These are phyloP conservation scores for Solanum clarkiae DNA, from an alignment of 257 asterid species.

Conservation along the genomic window DNA sequence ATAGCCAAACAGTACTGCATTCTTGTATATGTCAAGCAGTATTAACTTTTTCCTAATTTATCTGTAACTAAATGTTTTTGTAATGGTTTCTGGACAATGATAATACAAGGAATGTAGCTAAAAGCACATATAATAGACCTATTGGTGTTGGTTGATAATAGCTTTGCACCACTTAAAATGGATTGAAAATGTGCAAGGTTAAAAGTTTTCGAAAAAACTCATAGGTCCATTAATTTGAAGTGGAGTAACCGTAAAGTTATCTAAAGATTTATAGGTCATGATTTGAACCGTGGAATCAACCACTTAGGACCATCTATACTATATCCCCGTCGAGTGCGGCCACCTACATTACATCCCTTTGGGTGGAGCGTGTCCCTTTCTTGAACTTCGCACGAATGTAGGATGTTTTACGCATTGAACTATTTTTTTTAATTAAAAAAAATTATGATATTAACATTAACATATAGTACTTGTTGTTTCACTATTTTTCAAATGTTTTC, in stretches of 20 bases:
- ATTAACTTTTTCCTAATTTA: not conserved
- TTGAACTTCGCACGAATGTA: too few species aligned
- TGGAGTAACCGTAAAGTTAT: not conserved
- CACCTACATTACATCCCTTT: not conserved
- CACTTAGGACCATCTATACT: not conserved
- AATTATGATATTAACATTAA: not conserved
- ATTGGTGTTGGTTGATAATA: not conserved
- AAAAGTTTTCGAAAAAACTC: not conserved
- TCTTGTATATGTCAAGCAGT: not conserved
- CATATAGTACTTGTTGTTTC: not conserved
- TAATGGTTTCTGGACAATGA: not conserved
- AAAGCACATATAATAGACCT: not conserved
- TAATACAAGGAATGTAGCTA: not conserved
- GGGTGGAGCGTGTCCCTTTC: not conserved
- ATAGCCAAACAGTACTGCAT: not conserved
- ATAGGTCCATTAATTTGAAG: not conserved
- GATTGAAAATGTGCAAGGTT: not conserved
- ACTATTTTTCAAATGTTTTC: too few species aligned
- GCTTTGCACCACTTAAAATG: not conserved
- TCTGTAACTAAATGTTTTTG: not conserved
- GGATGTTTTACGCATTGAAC: not conserved
- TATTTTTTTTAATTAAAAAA: not conserved
- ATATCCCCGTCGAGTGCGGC: not conserved
- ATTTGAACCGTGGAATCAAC: not conserved
- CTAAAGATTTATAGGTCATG: not conserved